Evolutionary conservation across 768 basidiomycete genomes (phyloP).

Genomic region (Hygrophorus russula): DNA sequence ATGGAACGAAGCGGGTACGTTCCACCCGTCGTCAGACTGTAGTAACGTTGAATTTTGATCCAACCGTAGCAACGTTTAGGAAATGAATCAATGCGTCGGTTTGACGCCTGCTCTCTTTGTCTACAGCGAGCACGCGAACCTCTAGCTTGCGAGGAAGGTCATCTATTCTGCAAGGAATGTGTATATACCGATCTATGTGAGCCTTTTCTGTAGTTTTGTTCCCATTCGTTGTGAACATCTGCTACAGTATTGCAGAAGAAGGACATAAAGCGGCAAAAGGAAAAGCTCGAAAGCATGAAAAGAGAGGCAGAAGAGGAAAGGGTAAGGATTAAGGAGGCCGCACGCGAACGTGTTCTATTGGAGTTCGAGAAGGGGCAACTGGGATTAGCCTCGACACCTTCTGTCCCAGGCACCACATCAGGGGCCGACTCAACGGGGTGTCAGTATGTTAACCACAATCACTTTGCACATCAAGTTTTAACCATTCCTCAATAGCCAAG

Average conservation of each 20-base stretch:
- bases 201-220: constrained; percentile 14
- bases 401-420: constrained; percentile 26
- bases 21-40: not conserved
- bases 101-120: constrained; percentile 88
- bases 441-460: constrained; percentile 16
- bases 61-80: constrained; percentile 58
- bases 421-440: constrained; percentile 25
- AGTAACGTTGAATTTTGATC: not conserved
- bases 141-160: constrained; percentile 74
- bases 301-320: constrained; percentile 77
- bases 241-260: constrained; percentile 74
- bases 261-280: constrained; percentile 87
- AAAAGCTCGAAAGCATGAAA: constrained; percentile 59
- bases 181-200: constrained; percentile 74
- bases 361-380: constrained; percentile 89
- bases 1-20: constrained; percentile 54
- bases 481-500: constrained; percentile 25
- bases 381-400: constrained; percentile 41
- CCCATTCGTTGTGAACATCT: constrained; percentile 5
- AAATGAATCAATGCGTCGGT: constrained; percentile 85
- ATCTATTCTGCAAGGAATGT: constrained; percentile 95
- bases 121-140: constrained; percentile 77
- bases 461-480: not conserved
- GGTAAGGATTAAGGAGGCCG: constrained; percentile 52
- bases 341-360: constrained; percentile 76